Evolutionary conservation across 2,329 filamentous ascomycete species (phyloP).

Genomic region (Penicillium capsulatum): DNA sequence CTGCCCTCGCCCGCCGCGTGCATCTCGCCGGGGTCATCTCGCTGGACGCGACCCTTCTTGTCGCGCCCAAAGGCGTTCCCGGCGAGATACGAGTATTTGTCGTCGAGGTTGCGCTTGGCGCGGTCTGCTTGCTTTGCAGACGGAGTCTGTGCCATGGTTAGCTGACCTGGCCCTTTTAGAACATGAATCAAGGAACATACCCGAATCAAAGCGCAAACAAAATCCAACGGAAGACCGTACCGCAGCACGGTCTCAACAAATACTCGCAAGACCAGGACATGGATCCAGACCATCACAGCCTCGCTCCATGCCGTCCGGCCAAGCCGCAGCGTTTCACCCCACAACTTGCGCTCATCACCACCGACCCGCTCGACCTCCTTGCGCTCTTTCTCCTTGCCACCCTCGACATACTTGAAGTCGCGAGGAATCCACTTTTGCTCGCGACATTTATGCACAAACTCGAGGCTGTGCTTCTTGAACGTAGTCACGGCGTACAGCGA

Average conservation of each 20-base stretch:
- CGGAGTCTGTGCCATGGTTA: constrained; percentile 58
- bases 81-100: constrained; percentile 82
- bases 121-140: constrained; percentile 72
- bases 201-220: constrained; percentile 78
- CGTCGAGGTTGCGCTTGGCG: constrained; percentile 72
- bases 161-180: not conserved
- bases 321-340: constrained; percentile 83
- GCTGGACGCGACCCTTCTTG: constrained; percentile 86
- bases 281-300: constrained; percentile 91
- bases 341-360: constrained; percentile 84
- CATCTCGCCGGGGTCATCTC: constrained; percentile 88
- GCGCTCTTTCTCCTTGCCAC: constrained; percentile 82
- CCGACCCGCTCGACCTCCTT: constrained; percentile 77
- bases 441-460: constrained; percentile 87
- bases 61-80: constrained; percentile 92
- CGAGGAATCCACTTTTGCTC: constrained; percentile 93
- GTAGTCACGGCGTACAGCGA: constrained; percentile 81
- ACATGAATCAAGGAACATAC: constrained; percentile 49
- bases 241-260: constrained; percentile 98
- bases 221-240: constrained; percentile 88
- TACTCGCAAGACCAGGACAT: constrained; percentile 82
- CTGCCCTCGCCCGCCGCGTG: constrained; percentile 66
- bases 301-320: constrained; percentile 93
- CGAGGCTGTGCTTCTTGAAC: constrained; percentile 84
- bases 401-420: constrained; percentile 89